A percentile compares a stretch with the other conserved stretches of the same genome.
phyloP scores from a whole-genome alignment of 148 eudicot species.

The Hydrangea macrophylla region DNA sequence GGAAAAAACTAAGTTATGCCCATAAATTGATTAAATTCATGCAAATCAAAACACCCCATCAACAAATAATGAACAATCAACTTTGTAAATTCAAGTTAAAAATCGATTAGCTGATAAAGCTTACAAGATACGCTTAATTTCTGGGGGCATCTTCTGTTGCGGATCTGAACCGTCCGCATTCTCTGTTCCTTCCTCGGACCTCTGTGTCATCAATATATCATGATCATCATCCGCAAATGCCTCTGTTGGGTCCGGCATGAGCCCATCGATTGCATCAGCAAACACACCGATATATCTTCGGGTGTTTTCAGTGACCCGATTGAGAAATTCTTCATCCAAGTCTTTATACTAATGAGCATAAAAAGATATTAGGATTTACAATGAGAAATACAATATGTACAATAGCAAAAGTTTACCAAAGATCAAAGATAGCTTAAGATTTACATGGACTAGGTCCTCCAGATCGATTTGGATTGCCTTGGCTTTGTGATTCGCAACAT shows the following conservation, averaged over 20 bases:
- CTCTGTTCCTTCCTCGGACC: constrained; percentile 74
- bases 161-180: constrained; percentile 70
- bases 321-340: constrained; percentile 78
- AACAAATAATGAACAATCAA: background rate
- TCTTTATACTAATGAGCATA: constrained; percentile 67
- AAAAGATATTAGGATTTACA: constrained; percentile 12
- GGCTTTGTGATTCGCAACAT: constrained; percentile 79
- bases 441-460: constrained; percentile 71
- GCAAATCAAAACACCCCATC: background rate
- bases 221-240: constrained; percentile 87
- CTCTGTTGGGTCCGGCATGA: constrained; percentile 92
- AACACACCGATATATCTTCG: constrained; percentile 76
- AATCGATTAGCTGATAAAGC: constrained; percentile 7
- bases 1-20: background rate
- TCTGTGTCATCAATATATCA: constrained; percentile 92
- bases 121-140: constrained; percentile 87
- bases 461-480: constrained; percentile 81
- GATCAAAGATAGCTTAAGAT: background rate
- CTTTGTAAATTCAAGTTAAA: background rate
- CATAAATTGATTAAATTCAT: background rate
- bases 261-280: constrained; percentile 79
- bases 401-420: background rate
- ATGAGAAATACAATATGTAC: background rate
- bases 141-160: constrained; percentile 82
- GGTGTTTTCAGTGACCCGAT: constrained; percentile 74